Evolutionary conservation across 179 eudicot genomes (phyloP), one percentile per base, ranked within the genome.

Genomic region (Carnegiea gigantea): DNA sequence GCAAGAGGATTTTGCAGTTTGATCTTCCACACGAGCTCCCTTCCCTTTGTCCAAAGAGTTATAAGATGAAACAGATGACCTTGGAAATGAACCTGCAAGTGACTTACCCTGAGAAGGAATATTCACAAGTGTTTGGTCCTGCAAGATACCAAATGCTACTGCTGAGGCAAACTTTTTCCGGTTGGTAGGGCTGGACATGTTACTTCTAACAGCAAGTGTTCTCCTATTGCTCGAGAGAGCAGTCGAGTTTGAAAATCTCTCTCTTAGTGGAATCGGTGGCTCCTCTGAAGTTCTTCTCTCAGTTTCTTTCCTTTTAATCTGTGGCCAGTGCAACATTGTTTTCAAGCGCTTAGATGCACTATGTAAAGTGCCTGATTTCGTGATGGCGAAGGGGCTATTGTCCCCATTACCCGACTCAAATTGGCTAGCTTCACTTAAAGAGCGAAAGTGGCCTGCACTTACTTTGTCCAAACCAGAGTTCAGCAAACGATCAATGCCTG

Each of bases 121-220:
- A 12, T 78, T 78, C 6, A 78, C 53, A 13, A 81, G 77, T 46
- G 92, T 88, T 79, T 88, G 79, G 33, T 89, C 92, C 80, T 92
- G 91, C 88, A 90, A 79, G 49, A 88, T 89, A 72, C 92, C 94
- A 1, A 90, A 84, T 60, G 81, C 86, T 9, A 90, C 44, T 11
- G 92, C 96, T 6, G 92, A 88, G 70, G 98, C 98, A 21, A 91
- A 75, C 70, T 85, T 95, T 88, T 95, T 95, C 49, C 92, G 89
- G 62, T 93, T 90, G 11, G 83, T 86, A 44, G 99, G 98, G 79
- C 99, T 95, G 0, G 98, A 91, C 68, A 86, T 81, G 83, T 91
- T 92, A 82, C 99, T 95, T 73, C 99, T 86, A 0, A 82, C 94
- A 0, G 93, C 90, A 51, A 95, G 92, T 21, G 94, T 85, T 40